A percentile compares a stretch with the other conserved stretches of the same genome.
These are phyloP conservation scores for Phialophora expanda DNA, from an alignment of 2,329 filamentous ascomycete genomes.

Conservation along the genomic window DNA sequence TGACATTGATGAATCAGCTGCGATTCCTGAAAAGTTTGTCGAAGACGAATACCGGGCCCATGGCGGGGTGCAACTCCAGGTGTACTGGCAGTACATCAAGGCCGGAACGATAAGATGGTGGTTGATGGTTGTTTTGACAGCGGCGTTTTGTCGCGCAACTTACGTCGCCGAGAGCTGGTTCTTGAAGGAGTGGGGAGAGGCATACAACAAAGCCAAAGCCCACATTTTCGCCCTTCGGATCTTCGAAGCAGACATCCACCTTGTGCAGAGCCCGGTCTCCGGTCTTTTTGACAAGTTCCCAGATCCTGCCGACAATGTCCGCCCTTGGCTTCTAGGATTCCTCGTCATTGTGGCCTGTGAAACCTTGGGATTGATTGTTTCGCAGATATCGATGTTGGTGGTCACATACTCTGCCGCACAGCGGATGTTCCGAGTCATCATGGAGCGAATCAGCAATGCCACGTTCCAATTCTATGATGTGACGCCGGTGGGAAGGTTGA, in stretches of 20 bases:
- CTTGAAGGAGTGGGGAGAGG: slow-evolving; percentile 84
- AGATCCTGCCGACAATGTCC: slow-evolving; percentile 68
- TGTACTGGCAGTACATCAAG: slow-evolving; percentile 86
- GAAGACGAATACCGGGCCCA: slow-evolving; percentile 76
- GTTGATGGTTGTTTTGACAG: slow-evolving; percentile 66
- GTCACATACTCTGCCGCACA: slow-evolving; percentile 81
- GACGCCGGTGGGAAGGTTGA: slow-evolving; percentile 84
- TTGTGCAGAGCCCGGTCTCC: slow-evolving; percentile 39
- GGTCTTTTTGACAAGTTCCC: slow-evolving; percentile 63
- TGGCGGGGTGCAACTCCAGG: slow-evolving; percentile 73
- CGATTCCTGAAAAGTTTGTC: slow-evolving; percentile 74
- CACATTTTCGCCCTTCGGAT: slow-evolving; percentile 39
- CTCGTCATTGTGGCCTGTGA: slow-evolving; percentile 67
- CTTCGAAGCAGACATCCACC: slow-evolving; percentile 29
- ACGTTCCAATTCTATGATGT: slow-evolving; percentile 91
- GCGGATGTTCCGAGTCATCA: slow-evolving; percentile 72
- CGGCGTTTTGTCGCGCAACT: slow-evolving; percentile 64
- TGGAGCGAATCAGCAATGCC: slow-evolving; percentile 74
- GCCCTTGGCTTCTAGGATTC: slow-evolving; percentile 76
- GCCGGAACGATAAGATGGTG: slow-evolving; percentile 79
- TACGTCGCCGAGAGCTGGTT: slow-evolving; percentile 77
- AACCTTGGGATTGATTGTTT: slow-evolving; percentile 64
- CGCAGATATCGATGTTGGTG: slow-evolving; percentile 71
- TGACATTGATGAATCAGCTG: slow-evolving; percentile 49
- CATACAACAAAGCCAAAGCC: slow-evolving; percentile 58